These are phyloP conservation scores for Gentiana macrophylla DNA, from an alignment of 257 asterid species.

Conservation along the genomic window DNA sequence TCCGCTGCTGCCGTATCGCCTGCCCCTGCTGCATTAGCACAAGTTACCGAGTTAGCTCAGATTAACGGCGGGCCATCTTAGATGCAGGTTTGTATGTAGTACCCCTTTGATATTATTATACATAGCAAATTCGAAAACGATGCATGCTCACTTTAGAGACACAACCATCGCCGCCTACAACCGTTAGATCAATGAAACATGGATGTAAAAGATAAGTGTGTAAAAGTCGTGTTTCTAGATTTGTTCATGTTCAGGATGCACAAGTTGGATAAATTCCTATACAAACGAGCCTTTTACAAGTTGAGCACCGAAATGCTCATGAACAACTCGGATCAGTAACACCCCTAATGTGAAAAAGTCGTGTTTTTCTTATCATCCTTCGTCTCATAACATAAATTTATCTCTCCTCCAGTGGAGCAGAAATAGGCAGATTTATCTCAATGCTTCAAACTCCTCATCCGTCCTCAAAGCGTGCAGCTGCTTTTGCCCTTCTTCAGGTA, in stretches of 20 bases:
- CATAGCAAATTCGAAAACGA: too few species aligned
- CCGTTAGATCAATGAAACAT: too few species aligned
- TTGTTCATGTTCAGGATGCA: neutral
- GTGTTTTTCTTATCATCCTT: conserved; percentile 7
- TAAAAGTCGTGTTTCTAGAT: too few species aligned
- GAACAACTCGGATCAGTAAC: too few species aligned
- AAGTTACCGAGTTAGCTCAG: conserved; percentile 61
- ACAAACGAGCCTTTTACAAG: too few species aligned
- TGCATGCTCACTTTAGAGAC: too few species aligned
- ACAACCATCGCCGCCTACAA: too few species aligned
- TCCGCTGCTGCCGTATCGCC: conserved; percentile 66
- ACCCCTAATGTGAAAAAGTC: too few species aligned
- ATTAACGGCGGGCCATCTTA: conserved; percentile 79
- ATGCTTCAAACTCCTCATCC: conserved; percentile 75
- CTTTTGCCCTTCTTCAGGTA: conserved; percentile 91
- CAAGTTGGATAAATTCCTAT: too few species aligned
- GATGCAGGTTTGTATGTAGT: conserved; percentile 58
- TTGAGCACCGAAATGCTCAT: too few species aligned
- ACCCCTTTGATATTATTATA: too few species aligned
- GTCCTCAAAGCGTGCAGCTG: conserved; percentile 78
- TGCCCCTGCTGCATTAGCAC: conserved; percentile 53
- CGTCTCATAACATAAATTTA: neutral
- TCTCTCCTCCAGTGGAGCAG: conserved; percentile 46
- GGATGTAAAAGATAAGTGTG: too few species aligned
- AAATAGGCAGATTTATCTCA: conserved; percentile 70